Conservation (phyloP, 2,329 filamentous ascomycete genomes). For the Microascus cirrosus region DNA sequence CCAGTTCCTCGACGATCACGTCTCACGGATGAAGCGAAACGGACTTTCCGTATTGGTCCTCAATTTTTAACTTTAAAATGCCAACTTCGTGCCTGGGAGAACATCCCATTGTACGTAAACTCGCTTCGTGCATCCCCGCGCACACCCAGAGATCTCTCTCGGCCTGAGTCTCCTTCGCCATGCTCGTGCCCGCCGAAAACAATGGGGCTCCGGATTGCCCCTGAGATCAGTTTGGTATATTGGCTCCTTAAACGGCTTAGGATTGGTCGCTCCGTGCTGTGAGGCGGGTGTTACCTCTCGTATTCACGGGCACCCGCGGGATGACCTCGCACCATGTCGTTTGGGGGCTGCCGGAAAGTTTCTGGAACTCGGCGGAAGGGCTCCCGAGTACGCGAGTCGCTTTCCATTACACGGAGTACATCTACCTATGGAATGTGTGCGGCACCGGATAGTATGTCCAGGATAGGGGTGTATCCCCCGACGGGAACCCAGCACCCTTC, state of each 20-base stretch:
- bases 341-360: background rate
- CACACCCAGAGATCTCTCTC: background rate
- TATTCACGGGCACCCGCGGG: background rate
- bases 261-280: background rate
- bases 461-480: background rate
- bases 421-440: background rate
- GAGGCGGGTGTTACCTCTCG: slow-evolving; percentile 3
- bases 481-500: background rate
- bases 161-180: background rate
- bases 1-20: background rate
- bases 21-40: background rate
- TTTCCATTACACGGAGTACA: background rate
- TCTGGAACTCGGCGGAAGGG: background rate
- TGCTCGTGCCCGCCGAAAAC: background rate
- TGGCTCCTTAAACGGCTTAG: background rate
- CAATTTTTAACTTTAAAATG: too few species aligned
- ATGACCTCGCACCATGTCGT: background rate
- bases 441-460: background rate
- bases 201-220: background rate
- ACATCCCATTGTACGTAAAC: too few species aligned
- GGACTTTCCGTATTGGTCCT: background rate
- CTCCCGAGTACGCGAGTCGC: background rate
- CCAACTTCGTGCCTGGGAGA: too few species aligned
- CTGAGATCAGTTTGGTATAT: background rate
- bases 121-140: background rate